Base-by-base conservation (phyloP, 768 basidiomycete species). In the Termitomyces heimii region DNA sequence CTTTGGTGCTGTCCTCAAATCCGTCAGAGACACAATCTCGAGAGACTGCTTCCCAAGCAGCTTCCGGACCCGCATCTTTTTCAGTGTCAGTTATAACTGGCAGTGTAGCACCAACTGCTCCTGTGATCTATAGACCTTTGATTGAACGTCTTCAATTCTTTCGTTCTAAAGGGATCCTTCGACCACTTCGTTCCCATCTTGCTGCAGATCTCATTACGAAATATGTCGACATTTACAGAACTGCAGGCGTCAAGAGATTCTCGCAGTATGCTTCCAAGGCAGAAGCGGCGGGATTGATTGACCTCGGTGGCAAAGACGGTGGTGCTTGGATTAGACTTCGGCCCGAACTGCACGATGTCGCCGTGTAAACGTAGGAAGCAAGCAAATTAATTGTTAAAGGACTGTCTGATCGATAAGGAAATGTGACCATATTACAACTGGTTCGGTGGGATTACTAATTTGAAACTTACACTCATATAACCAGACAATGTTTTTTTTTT, bases 201-300 rank as follows among this genome's bases (percentile, higher is more conserved):
- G 75, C 71, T 10, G 48, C 62, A 35, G 58, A 61, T 13, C 60
- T 82, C 8, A 53, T 64, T n/a, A 54, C 12, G 6, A 57, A 62
- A 35, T 63, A 63, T 45, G 60, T 53, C 14, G 22, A 0, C 5
- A 63, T 73, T 1, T 80, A 79, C 54, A 60, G 64, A 61, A 62
- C 62, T 34, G 78, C 75, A n/a, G 74, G 76, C 3, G 77, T 74
- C 4, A n/a, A 69, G 5, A 72, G 63, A n/a, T 80, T 81, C 59
- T 64, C 66, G 16, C 70, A 75, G 44, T 82, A 82, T 59, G 47
- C 67, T 26, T 56, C 53, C 6, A 60, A 71, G 46, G 81, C 81
- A 14, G 3, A 50, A 26, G n/a, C 26, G 39, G 35, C 50, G 1
- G 26, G 35, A 3, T 39, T 52, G 20, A 13, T 52, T 14, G 51